phyloP scores from a whole-genome alignment of 1,284 basidiomycete species.

The Melampsora larici-populina region DNA sequence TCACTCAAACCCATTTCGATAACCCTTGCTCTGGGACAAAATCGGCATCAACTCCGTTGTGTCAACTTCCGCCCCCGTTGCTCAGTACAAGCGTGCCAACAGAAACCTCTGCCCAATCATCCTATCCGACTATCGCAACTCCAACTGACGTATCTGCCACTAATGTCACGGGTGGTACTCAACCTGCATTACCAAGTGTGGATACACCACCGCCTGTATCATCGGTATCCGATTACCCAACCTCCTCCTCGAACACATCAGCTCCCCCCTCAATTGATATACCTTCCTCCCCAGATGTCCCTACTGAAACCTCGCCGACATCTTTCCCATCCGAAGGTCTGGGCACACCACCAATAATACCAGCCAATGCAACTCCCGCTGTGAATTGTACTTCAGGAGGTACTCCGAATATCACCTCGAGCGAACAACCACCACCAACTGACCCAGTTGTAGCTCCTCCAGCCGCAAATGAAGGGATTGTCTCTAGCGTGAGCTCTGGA shows the following conservation, averaged over 20 bases:
- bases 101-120: neutral
- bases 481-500: slow-evolving; percentile 1
- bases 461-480: neutral
- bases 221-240: neutral
- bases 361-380: neutral
- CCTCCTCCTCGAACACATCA: neutral
- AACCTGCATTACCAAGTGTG: neutral
- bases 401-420: neutral
- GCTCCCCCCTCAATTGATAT: neutral
- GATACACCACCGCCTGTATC: neutral
- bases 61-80: slow-evolving; percentile 3
- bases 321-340: neutral
- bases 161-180: slow-evolving; percentile 7
- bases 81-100: neutral
- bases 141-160: slow-evolving; percentile 1
- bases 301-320: neutral
- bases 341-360: neutral
- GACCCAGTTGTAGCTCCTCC: neutral
- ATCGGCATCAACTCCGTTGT: slow-evolving; percentile 24
- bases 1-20: slow-evolving; percentile 38
- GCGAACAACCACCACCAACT: neutral
- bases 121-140: neutral
- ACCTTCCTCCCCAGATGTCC: neutral
- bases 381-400: neutral
- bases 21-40: slow-evolving; percentile 40